Base-by-base conservation (phyloP, 768 basidiomycete genomes). In the Steccherinum ochraceum region DNA sequence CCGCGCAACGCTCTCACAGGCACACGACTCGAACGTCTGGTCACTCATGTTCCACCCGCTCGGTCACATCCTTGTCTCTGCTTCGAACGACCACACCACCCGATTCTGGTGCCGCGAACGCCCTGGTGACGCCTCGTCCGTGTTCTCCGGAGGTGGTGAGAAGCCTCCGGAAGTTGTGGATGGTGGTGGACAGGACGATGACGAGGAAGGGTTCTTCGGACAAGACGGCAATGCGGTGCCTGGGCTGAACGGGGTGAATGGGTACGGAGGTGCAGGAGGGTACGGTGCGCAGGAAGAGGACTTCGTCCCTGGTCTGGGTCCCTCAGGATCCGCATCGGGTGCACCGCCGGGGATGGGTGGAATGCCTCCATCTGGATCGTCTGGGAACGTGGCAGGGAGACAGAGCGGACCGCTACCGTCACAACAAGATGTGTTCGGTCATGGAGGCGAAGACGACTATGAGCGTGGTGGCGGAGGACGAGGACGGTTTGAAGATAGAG, bases 1-100 rank as follows among this genome's bases (percentile, higher is more conserved):
- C 0, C 84, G 89, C 47, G 87, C 91, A 4, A 86, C 83, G 12
- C 82, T 99, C 58, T 85, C 88, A n/a, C 88, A 92, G 64, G 96
- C 96, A 7, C 96, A 99, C 75, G 96, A 99, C 72, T 92, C 90
- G 24, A 93, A 94, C 66, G 91, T 99, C 55, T 98, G 94, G 91
- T 83, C 91, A 0, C 80, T 99, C 56, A 82, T 92, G 3, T 99
- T 84, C 77, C 94, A 98, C 69, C 94, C 95, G 0, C 80, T 98
- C 13, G 95, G 96, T 0, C 94, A 98, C 69, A 78, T 98, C 59
- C 84, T 99, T 59, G 93, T 86, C 54, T 86, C 83, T 55, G 96
- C 87, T 10, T 89, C 89, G n/a, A 98, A 96, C 72, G 96, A 99
- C 73, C 92, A 94, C 71, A 97, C 96, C 4, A 96, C 95, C 4